Conservation (phyloP, 352 stramenopile species). For the Pythium sukuiense region DNA sequence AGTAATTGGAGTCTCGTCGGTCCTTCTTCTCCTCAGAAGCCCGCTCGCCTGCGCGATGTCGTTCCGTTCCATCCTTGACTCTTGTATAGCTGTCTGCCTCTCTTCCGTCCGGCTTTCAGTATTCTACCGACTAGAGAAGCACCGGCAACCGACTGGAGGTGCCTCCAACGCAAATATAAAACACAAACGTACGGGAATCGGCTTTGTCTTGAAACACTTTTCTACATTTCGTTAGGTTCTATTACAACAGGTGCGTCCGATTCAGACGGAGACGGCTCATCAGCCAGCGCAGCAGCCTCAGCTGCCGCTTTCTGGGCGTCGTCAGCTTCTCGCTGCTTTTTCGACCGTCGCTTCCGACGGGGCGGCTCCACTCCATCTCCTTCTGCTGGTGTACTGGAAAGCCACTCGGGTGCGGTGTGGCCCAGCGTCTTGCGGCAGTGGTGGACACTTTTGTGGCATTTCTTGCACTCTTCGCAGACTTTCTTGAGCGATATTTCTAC, state of each 20-base stretch:
- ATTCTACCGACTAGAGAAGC: conserved; percentile 7
- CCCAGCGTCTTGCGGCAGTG: conserved; percentile 65
- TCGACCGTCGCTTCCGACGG: conserved; percentile 22
- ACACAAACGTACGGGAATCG: conserved; percentile 6
- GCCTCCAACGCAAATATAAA: conserved; percentile 2
- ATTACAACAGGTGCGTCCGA: neutral
- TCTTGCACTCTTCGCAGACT: conserved; percentile 71
- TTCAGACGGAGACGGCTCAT: neutral
- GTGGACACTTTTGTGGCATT: conserved; percentile 63
- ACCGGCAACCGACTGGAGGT: neutral
- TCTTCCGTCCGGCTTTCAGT: conserved; percentile 1
- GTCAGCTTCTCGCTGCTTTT: conserved; percentile 2
- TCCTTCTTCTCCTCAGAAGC: neutral
- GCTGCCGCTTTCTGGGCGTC: neutral
- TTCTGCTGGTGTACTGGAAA: conserved; percentile 29
- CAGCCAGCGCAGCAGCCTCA: neutral
- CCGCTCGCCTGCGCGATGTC: neutral
- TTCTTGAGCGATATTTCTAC: conserved; percentile 41
- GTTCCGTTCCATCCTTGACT: conserved; percentile 10
- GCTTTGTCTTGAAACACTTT: neutral
- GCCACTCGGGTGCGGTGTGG: conserved; percentile 73
- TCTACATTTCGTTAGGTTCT: conserved; percentile 11
- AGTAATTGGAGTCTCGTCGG: conserved; percentile 1
- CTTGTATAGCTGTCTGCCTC: conserved; percentile 25
- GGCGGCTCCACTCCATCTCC: conserved; percentile 8